phyloP scores from a whole-genome alignment of 805 yeast genomes.

The Candida ortonii region DNA sequence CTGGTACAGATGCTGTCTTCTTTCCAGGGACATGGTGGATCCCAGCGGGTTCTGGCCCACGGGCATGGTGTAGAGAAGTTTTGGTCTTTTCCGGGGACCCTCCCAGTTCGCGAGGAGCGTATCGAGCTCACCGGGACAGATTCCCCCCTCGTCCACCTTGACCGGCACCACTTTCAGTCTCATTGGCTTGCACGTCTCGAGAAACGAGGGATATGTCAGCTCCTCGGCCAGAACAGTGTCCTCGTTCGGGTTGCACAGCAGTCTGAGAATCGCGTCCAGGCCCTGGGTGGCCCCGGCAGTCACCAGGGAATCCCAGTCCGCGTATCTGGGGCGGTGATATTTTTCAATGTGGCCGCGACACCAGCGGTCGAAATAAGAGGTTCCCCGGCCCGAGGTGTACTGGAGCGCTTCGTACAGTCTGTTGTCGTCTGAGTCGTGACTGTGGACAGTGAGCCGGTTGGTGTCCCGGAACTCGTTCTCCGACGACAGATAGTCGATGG shows the following conservation, averaged over 20 bases:
- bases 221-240: constrained; percentile 85
- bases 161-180: constrained; percentile 70
- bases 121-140: constrained; percentile 69
- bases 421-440: constrained; percentile 18
- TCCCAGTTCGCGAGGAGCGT: constrained; percentile 65
- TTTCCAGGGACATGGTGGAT: constrained; percentile 52
- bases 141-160: constrained; percentile 75
- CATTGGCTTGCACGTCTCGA: constrained; percentile 75
- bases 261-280: constrained; percentile 80
- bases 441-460: constrained; percentile 32
- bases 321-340: constrained; percentile 44
- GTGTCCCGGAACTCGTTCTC: constrained; percentile 43
- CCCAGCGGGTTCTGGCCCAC: constrained; percentile 91
- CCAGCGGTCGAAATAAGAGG: constrained; percentile 40
- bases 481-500: constrained; percentile 35
- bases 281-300: constrained; percentile 88
- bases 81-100: constrained; percentile 46
- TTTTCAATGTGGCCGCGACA: constrained; percentile 40
- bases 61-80: constrained; percentile 63
- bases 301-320: constrained; percentile 67
- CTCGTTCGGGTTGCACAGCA: constrained; percentile 65
- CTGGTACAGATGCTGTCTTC: constrained; percentile 57
- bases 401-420: constrained; percentile 48
- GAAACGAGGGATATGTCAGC: constrained; percentile 77
- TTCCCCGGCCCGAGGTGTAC: constrained; percentile 50